These are phyloP conservation scores for Sutorius eximius DNA, from an alignment of 1,284 basidiomycete species.

Conservation along the genomic window DNA sequence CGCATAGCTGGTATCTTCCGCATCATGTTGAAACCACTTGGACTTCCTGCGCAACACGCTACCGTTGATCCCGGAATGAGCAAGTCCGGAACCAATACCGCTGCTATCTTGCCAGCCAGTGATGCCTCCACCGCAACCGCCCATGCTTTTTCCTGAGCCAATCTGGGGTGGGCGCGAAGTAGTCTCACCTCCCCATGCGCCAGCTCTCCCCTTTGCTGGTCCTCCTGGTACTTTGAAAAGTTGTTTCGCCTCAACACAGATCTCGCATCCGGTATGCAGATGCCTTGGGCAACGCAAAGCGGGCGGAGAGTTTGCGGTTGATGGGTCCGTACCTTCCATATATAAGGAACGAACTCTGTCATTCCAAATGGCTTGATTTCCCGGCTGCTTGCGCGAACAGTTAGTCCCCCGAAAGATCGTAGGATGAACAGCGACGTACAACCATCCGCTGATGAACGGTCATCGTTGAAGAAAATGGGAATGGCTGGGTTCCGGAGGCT, in stretches of 20 bases:
- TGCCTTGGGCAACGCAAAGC: conserved; percentile 69
- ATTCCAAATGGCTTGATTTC: conserved; percentile 31
- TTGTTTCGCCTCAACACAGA: conserved; percentile 63
- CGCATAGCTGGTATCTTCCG: conserved; percentile 25
- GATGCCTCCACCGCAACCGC: conserved; percentile 50
- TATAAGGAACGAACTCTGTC: conserved; percentile 54
- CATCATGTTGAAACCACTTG: conserved; percentile 29
- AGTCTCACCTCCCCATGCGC: conserved; percentile 29
- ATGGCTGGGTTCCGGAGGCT: conserved; percentile 7
- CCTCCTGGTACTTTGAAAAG: conserved; percentile 31
- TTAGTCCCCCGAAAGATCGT: conserved; percentile 1
- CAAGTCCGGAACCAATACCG: conserved; percentile 67
- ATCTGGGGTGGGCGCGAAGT: conserved; percentile 27
- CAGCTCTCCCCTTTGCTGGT: conserved; percentile 23
- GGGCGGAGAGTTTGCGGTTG: conserved; percentile 61
- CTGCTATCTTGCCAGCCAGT: conserved; percentile 70
- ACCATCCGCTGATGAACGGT: conserved; percentile 6
- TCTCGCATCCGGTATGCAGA: conserved; percentile 67
- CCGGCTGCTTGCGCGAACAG: conserved; percentile 10
- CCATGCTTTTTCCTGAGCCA: conserved; percentile 33
- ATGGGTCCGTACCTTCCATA: conserved; percentile 59
- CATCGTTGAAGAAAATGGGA: conserved; percentile 5
- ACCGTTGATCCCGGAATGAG: conserved; percentile 52
- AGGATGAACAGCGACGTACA: conserved; percentile 14
- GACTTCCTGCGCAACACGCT: conserved; percentile 55